Evolutionary conservation across 257 asterid species (phyloP), one percentile per base, ranked within the genome.

Genomic region (Forsythia viridissima): DNA sequence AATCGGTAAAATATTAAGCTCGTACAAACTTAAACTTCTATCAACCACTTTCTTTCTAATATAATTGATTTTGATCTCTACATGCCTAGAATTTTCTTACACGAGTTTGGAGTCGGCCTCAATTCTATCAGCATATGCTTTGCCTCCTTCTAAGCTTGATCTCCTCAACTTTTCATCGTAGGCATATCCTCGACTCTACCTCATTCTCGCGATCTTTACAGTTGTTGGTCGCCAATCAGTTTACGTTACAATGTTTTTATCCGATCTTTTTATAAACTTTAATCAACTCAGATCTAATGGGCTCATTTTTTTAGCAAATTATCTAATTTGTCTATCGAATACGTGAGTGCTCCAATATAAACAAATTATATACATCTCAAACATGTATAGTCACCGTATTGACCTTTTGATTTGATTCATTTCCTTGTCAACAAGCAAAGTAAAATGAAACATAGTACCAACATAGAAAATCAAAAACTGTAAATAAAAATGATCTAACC

Each of bases 401-500:
- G 15, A 21, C 7, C 37, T 63, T 21, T 59, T 59, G 66, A n/a
- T n/a, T 63, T 21, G 70, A 63, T 63, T 63, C 70, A 63, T 63
- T 63, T 9, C 70, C 70, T 63, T 30, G 3, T 30, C 70, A 30
- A 63, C 16, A 63, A 63, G 70, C 70, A 63, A 70, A 76, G 65
- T 67, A 39, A 73, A 63, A 75, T 44, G 48, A 39, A 70, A 63
- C 76, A n/a, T 51, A 59, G 48, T 36, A 24, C 51, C 41, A 44
- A 76, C 74, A 63, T 51, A 20, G 44, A 21, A 68, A 34, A n/a
- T 24, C 44, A 38, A 16, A n/a, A 39, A 39, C 30, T 21, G 70
- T 24, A 30, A 63, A 8, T 63, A 39, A 48, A 82, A 74, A 80
- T 74, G 72, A 65, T 44, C 57, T 71, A 79, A 63, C 69, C 65